A percentile compares a stretch with the other conserved stretches of the same genome.
phyloP scores from a whole-genome alignment of 768 basidiomycete genomes.

The Neoboletus magnificus region DNA sequence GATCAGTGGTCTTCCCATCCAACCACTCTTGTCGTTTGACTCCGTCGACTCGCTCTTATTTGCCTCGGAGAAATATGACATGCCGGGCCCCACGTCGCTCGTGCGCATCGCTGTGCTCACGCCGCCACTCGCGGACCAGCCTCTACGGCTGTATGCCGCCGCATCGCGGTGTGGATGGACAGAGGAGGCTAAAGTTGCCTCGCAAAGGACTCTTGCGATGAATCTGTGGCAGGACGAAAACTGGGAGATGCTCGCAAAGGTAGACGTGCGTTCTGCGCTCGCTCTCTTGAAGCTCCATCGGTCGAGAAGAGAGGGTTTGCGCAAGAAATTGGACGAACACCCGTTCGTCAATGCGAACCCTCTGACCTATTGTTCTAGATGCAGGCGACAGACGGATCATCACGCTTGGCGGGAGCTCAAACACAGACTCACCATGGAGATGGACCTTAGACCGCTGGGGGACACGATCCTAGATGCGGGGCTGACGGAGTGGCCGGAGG shows the following conservation, averaged over 20 bases:
- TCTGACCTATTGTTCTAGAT: conserved; percentile 42
- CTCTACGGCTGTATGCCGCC: conserved; percentile 51
- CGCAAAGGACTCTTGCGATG: conserved; percentile 51
- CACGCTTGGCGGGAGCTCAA: conserved; percentile 66
- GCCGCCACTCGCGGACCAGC: conserved; percentile 46
- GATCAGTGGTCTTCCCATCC: conserved; percentile 56
- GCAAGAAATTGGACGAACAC: conserved; percentile 47
- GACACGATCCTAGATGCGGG: conserved; percentile 53
- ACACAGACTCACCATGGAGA: conserved; percentile 51
- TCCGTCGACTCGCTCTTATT: conserved; percentile 54
- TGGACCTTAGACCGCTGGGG: conserved; percentile 56
- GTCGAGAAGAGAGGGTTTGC: conserved; percentile 46
- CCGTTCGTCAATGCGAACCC: conserved; percentile 56
- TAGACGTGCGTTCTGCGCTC: conserved; percentile 51
- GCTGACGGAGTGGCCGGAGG: conserved; percentile 53
- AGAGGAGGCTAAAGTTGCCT: conserved; percentile 52
- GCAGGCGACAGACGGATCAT: conserved; percentile 49
- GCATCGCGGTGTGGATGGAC: conserved; percentile 60
- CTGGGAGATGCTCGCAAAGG: conserved; percentile 43
- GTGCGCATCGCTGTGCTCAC: conserved; percentile 56
- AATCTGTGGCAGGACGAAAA: conserved; percentile 47
- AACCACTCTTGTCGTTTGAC: conserved; percentile 48
- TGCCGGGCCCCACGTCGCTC: conserved; percentile 60
- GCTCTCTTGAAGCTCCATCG: conserved; percentile 55
- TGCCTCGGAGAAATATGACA: conserved; percentile 69